Evolutionary conservation across 371 early-diverging fungal genomes (phyloP).

Genomic region (Mortierella sp.): DNA sequence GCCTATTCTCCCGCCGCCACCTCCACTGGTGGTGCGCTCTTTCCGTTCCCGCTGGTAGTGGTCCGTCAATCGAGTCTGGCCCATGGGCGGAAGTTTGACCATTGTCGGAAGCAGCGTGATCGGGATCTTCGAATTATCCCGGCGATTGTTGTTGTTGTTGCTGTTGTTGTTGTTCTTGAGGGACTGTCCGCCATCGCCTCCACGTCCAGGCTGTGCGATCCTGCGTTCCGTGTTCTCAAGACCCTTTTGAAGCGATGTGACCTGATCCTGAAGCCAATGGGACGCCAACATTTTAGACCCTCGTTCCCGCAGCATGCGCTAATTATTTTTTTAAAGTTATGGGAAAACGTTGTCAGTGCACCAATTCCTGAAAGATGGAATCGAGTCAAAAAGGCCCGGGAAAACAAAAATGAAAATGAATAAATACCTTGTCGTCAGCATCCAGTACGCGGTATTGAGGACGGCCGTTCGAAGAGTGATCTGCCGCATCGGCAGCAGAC

Average conservation of each 20-base stretch:
- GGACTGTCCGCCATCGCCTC: background rate
- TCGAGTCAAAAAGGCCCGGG: background rate
- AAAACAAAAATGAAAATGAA: background rate
- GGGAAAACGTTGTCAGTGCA: too few relatives aligned
- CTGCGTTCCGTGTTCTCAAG: constrained; percentile 28
- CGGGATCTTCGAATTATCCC: constrained; percentile 12
- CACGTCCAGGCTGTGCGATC: background rate
- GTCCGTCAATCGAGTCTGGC: constrained; percentile 42
- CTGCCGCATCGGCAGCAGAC: background rate
- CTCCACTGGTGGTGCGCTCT: constrained; percentile 3
- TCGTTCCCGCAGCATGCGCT: constrained; percentile 41
- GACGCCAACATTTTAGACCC: constrained; percentile 50
- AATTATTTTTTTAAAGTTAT: too few relatives aligned
- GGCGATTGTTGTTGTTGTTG: background rate
- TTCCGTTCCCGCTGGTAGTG: constrained; percentile 34
- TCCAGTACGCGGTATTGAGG: constrained; percentile 37
- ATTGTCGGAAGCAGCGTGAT: constrained; percentile 39
- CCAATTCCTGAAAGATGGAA: too few relatives aligned
- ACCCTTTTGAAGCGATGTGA: constrained; percentile 46
- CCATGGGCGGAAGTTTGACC: constrained; percentile 33
- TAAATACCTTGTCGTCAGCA: constrained; percentile 47
- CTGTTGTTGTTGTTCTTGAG: background rate
- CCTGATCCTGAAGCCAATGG: constrained; percentile 56
- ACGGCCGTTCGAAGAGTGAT: background rate
- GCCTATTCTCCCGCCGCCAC: background rate